Evolutionary conservation across 441 rosid genomes (phyloP), one percentile per base, ranked within the genome.

Genomic region (Mallotus repandus): DNA sequence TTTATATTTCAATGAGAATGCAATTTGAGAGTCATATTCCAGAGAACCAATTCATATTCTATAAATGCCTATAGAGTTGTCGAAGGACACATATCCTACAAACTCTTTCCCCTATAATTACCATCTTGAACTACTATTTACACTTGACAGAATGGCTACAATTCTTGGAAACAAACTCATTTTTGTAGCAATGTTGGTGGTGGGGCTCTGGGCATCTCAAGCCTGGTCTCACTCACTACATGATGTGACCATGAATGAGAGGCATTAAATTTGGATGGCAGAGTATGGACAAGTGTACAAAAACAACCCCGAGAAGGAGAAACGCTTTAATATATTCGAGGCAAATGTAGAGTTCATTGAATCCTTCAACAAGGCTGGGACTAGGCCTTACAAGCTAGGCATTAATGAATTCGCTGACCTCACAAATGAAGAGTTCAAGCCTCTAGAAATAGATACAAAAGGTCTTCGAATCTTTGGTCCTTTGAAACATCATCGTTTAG

Each of bases 331-430:
- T 60, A 89, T 87, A 73, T 93, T 91, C 81, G 89, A 84, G 78
- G 85, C 86, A 61, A 93, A 91, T 77, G 92, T 86, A 46, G 69
- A 85, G 74, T 89, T 87, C 77, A 89, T 93, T 22, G 93, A 89
- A 68, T 76, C 66, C 35, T 85, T 86, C 10, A 93, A 89, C 87
- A 84, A 86, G 75, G 77, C 66, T 74, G 86, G 87, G 77, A 70
- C 75, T 9, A 84, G 73, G 73, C 78, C 86, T 73, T 93, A 84
- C 76, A 88, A 87, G 82, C 74, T 89, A 76, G 84, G 82, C 76
- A 64, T 89, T 69, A 93, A 93, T 77, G 85, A 79, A 82, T 91
- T 93, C 50, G 88, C 96, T 5, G 94, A 93, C 76, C 62, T 89
- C 67, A 93, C 91, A 29, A 88, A 77, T 60, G 86, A 85, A 16